Evolutionary conservation across 2,329 filamentous ascomycete genomes (phyloP).

Genomic region (Stemphylium lycopersici): DNA sequence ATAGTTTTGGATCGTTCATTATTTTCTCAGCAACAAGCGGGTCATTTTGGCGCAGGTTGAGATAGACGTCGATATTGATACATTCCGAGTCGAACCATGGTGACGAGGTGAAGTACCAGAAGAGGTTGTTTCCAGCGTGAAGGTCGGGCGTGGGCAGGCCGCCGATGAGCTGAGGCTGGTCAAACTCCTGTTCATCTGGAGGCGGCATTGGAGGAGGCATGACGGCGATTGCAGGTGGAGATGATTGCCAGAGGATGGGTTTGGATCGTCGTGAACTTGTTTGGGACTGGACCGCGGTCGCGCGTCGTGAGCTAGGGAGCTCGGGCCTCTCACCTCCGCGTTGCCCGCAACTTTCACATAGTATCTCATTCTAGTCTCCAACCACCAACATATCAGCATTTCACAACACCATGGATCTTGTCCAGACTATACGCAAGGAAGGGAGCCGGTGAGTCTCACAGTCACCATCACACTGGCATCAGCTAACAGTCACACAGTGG

Average conservation of each 20-base stretch:
- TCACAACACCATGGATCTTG: constrained; percentile 76
- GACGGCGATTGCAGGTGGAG: constrained; percentile 12
- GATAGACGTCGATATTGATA: constrained; percentile 63
- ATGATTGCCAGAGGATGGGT: constrained; percentile 1
- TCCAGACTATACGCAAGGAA: constrained; percentile 92
- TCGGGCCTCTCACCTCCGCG: constrained; percentile 30
- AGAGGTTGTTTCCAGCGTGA: constrained; percentile 49
- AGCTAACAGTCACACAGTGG: constrained; percentile 60
- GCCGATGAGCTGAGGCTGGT: constrained; percentile 28
- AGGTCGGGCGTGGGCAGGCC: constrained; percentile 31
- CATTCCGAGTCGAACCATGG: constrained; percentile 68
- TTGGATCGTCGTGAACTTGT: constrained; percentile 1
- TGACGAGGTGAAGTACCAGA: constrained; percentile 67
- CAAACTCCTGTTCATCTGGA: constrained; percentile 43
- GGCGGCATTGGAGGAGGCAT: constrained; percentile 39
- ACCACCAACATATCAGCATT: constrained; percentile 9
- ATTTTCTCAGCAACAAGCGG: constrained; percentile 54
- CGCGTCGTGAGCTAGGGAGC: constrained; percentile 4
- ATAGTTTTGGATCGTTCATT: constrained; percentile 61
- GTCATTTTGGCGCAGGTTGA: constrained; percentile 56
- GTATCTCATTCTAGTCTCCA: not conserved
- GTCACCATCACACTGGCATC: not conserved
- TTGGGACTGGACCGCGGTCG: constrained; percentile 1
- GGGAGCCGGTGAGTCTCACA: constrained; percentile 64
- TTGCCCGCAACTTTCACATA: constrained; percentile 28